phyloP scores from a whole-genome alignment of 768 basidiomycete genomes.

The Melanogaster broomeanus region DNA sequence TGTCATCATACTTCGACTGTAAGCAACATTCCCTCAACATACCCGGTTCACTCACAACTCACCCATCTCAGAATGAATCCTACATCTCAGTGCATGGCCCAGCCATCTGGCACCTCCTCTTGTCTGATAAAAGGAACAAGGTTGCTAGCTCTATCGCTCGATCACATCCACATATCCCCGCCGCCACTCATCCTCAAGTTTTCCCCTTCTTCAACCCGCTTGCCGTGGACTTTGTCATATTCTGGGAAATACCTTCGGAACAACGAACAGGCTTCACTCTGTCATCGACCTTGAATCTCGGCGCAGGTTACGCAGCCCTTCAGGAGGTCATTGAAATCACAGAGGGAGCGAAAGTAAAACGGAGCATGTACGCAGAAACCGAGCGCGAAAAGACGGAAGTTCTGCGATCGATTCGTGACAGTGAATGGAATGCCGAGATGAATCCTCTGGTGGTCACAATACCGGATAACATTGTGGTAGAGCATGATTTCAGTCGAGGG shows the following conservation, averaged over 20 bases:
- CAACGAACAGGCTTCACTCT: conserved; percentile 62
- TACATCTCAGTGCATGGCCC: conserved; percentile 21
- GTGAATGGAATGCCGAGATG: conserved; percentile 80
- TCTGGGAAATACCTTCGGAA: conserved; percentile 71
- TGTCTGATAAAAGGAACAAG: conserved; percentile 49
- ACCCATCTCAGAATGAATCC: conserved; percentile 10
- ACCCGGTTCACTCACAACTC: not conserved
- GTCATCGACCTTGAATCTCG: conserved; percentile 59
- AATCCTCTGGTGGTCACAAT: conserved; percentile 64
- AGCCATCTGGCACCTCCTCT: conserved; percentile 45
- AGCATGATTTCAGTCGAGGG: conserved; percentile 74
- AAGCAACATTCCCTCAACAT: conserved; percentile 7
- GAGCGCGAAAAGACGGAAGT: conserved; percentile 69
- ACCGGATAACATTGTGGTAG: conserved; percentile 41
- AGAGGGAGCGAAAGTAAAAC: conserved; percentile 63
- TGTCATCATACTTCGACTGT: conserved; percentile 53
- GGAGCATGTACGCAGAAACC: conserved; percentile 93
- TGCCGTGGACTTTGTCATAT: conserved; percentile 70
- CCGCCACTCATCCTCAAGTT: conserved; percentile 48
- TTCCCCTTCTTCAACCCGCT: conserved; percentile 83
- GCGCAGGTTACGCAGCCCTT: conserved; percentile 69
- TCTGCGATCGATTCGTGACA: conserved; percentile 62
- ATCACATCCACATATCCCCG: conserved; percentile 60
- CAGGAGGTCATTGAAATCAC: conserved; percentile 59
- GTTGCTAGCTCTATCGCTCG: conserved; percentile 36